Conservation (phyloP, 257 asterid genomes). For the Solanum habrochaites region DNA sequence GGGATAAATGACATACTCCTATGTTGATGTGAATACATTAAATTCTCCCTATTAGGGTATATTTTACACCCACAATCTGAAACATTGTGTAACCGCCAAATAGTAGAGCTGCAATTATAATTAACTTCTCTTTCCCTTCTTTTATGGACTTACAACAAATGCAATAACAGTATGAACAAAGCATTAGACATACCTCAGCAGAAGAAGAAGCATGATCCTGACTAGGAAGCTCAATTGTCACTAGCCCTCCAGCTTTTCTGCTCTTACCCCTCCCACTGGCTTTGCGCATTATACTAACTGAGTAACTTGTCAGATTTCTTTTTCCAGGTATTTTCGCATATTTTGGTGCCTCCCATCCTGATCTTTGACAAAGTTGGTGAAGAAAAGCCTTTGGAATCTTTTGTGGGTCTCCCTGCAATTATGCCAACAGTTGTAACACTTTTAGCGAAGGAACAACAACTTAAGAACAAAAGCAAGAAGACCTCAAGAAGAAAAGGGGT, state of each 20-base stretch:
- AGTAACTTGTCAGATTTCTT: constrained; percentile 42
- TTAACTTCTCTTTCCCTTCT: not conserved
- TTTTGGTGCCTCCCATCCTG: constrained; percentile 97
- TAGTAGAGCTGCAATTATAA: not conserved
- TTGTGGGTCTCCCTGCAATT: constrained; percentile 64
- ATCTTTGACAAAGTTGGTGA: constrained; percentile 93
- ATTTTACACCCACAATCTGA: not conserved
- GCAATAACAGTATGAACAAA: not conserved
- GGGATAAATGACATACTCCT: not conserved
- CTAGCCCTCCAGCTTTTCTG: constrained; percentile 95
- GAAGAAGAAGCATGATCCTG: constrained; percentile 37
- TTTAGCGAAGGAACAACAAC: not conserved
- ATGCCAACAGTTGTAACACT: constrained; percentile 7
- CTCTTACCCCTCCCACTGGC: constrained; percentile 97
- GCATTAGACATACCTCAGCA: constrained; percentile 48
- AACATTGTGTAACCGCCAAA: not conserved
- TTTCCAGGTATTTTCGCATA: constrained; percentile 50
- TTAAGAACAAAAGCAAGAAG: constrained; percentile 5
- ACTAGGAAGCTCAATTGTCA: constrained; percentile 62
- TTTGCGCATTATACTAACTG: constrained; percentile 70
- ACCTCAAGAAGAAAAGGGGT: not conserved
- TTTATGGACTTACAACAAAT: not conserved
- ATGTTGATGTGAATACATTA: not conserved
- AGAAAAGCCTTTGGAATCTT: constrained; percentile 95
- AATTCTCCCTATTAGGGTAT: not conserved